phyloP scores from a whole-genome alignment of 306 rosid genomes.

The Fragaria nilgerrensis region DNA sequence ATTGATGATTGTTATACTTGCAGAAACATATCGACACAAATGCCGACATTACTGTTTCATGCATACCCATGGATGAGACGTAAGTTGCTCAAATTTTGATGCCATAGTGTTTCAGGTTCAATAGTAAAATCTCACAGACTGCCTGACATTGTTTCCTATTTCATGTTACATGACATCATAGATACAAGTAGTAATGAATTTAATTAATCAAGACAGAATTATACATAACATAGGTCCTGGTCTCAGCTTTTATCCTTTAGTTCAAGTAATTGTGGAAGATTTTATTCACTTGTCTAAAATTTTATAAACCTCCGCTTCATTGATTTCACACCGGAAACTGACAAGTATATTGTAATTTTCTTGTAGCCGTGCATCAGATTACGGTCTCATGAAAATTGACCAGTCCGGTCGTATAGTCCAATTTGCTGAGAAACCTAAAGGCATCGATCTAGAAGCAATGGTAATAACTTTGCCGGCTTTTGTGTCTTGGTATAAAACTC shows the following conservation, averaged over 20 bases:
- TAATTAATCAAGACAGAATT: too few relatives aligned
- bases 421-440: constrained; percentile 92
- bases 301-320: not conserved
- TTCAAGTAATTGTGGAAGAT: not conserved
- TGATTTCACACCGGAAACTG: not conserved
- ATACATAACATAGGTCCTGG: not conserved
- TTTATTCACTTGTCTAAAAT: not conserved
- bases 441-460: constrained; percentile 84
- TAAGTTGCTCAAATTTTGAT: constrained; percentile 16
- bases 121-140: not conserved
- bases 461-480: constrained; percentile 32
- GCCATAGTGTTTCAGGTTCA: not conserved
- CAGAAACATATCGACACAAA: constrained; percentile 86
- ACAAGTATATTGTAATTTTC: not conserved
- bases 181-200: too few relatives aligned
- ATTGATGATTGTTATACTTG: constrained; percentile 23
- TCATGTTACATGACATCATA: not conserved
- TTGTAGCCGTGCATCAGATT: constrained; percentile 90
- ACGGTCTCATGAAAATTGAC: constrained; percentile 86
- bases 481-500: not conserved
- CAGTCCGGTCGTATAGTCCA: constrained; percentile 61
- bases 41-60: constrained; percentile 94
- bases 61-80: constrained; percentile 92
- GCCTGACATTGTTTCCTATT: not conserved
- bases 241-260: not conserved